Evolutionary conservation across 2,329 filamentous ascomycete genomes (phyloP).

Genomic region (Claviceps sp.): DNA sequence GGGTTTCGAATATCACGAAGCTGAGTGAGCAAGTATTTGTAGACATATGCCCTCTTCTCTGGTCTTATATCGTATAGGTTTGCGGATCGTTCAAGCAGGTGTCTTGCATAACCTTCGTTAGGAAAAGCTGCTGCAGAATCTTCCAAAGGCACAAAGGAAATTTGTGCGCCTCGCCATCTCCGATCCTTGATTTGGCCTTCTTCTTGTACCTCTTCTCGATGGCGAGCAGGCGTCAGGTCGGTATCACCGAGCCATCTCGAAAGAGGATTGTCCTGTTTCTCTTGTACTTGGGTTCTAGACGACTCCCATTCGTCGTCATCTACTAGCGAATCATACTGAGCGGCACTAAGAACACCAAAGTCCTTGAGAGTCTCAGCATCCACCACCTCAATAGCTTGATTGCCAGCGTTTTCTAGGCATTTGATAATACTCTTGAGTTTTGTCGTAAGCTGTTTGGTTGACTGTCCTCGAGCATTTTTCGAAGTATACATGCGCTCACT

Average conservation of each 20-base stretch:
- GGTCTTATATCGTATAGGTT: constrained; percentile 3
- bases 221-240: neutral
- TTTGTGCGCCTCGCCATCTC: constrained; percentile 12
- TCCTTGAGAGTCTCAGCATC: constrained; percentile 39
- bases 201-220: neutral
- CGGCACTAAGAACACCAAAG: constrained; percentile 43
- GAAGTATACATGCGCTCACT: constrained; percentile 9
- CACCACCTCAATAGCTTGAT: constrained; percentile 27
- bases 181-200: neutral
- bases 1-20: neutral
- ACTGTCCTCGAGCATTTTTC: constrained; percentile 15
- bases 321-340: constrained; percentile 49
- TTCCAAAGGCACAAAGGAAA: constrained; percentile 19
- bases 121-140: neutral
- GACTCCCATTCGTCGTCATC: constrained; percentile 30
- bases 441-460: neutral
- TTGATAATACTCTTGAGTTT: constrained; percentile 6
- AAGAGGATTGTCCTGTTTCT: neutral
- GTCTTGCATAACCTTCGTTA: neutral
- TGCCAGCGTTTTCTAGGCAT: constrained; percentile 6
- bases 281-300: neutral
- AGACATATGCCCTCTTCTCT: constrained; percentile 1
- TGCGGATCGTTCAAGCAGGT: neutral
- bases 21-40: neutral
- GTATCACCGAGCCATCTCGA: constrained; percentile 9